Base-by-base conservation (phyloP, 192 early-diverging fungal species). In the Backusella morwellensis region DNA sequence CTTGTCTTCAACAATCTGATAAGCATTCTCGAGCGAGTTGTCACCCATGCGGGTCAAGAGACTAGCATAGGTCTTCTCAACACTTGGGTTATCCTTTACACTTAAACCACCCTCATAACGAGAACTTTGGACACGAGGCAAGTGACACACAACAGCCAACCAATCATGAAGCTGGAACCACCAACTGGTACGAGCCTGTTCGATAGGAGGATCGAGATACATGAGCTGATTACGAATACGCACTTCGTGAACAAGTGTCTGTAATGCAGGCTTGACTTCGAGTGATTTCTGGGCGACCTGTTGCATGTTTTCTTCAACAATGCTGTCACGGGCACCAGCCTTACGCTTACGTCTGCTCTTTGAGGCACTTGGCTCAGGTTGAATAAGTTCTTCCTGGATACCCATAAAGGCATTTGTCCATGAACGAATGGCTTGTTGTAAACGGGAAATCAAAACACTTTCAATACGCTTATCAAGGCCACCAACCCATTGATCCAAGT, bases 191-290 rank as follows among this genome's bases (percentile, higher is more conserved):
- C 97, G 91, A 0, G 98, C 97, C 72, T 95, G 88, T 82, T 99
- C 97, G 32, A 99, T 86, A 38, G 98, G 97, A 44, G 98, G 98
- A 71, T 98, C 93, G 34, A 99, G 82, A 79, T 91, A 97, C 93
- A 99, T 97, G 77, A 95, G 90, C 85, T 99, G 97, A 88, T 99
- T 96, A 74, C 89, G 88, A 79, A 99, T 92, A 35, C 91, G 88
- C 72, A 99, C 86, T 83, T 97, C 95, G 72, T 98, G 96, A 12
- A 97, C 88, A 42, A 95, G 84, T 7, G 88, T 80, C 68, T 92
- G 87, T 26, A 96, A 84, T 42, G 83, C 76, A 8, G 95, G 93
- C 78, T 85, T 90, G 6, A 90, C 82, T 21, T 91, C 88, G 19
- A 74, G 69, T 7, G 76, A 75, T 26, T 75, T 78, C 32, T 86